Percentiles rank a stretch among this genome's conserved stretches.
Evolutionary conservation across 139 green algal species (phyloP).

Genomic region (Bryopsis sp.): DNA sequence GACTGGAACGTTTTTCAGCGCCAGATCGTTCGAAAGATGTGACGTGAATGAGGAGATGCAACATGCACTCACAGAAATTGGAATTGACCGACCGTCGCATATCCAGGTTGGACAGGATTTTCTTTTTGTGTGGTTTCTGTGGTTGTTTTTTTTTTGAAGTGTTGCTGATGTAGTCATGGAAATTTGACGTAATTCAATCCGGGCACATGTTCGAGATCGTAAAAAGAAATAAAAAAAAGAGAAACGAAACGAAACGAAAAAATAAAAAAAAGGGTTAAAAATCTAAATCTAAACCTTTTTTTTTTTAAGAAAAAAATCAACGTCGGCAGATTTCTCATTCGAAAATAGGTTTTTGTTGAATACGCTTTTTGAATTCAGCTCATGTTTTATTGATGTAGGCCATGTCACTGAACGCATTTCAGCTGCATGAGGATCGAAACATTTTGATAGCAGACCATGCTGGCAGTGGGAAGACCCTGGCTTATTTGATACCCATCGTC

Average conservation of each 20-base stretch:
- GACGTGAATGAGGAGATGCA: neutral
- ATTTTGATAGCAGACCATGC: constrained; percentile 72
- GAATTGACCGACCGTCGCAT: constrained; percentile 1
- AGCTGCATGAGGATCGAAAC: too few species aligned
- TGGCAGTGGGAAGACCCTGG: constrained; percentile 85
- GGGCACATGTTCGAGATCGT: too few species aligned
- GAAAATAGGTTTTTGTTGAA: constrained; percentile 12
- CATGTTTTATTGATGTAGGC: neutral
- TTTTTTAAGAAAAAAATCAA: too few species aligned
- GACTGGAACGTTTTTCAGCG: neutral
- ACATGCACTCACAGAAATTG: neutral
- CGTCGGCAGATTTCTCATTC: neutral
- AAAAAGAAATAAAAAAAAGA: too few species aligned
- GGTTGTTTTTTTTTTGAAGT: too few species aligned
- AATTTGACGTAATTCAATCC: too few species aligned
- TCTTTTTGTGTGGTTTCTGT: too few species aligned
- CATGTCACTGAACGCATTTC: neutral
- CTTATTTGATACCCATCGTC: constrained; percentile 75
- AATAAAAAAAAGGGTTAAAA: neutral
- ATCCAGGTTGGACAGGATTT: constrained; percentile 11
- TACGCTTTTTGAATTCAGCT: constrained; percentile 19
- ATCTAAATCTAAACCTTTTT: too few species aligned
- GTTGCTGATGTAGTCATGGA: too few species aligned
- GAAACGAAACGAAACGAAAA: neutral
- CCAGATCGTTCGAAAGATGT: neutral